A percentile compares a stretch with the other conserved stretches of the same genome.
Conservation (phyloP, 2,329 filamentous ascomycete species). For the Talaromyces sp. region DNA sequence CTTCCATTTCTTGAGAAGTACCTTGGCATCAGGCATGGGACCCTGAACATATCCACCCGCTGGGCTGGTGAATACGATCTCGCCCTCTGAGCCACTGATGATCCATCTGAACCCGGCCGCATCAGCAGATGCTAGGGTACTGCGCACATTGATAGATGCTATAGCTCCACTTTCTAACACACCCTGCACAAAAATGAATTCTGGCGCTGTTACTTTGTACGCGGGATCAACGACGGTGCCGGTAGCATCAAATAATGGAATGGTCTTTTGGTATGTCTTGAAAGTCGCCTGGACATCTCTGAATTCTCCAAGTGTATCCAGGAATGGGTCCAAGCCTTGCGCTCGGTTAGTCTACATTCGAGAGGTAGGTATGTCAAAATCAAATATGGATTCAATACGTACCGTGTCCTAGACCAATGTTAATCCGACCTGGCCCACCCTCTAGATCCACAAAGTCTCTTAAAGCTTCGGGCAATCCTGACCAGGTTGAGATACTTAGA, state of each 20-base stretch:
- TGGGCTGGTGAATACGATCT: constrained; percentile 12
- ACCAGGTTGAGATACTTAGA: constrained; percentile 3
- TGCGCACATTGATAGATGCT: constrained; percentile 16
- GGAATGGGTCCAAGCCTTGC: constrained; percentile 13
- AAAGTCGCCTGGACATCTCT: constrained; percentile 15
- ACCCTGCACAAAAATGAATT: constrained; percentile 15
- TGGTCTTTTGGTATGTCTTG: constrained; percentile 14
- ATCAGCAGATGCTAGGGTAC: not conserved
- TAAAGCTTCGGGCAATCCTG: constrained; percentile 7
- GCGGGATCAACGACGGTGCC: constrained; percentile 11
- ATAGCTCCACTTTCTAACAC: constrained; percentile 14
- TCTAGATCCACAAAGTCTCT: constrained; percentile 13
- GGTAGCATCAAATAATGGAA: constrained; percentile 11
- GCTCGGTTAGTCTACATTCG: not conserved
- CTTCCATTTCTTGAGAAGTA: constrained; percentile 15
- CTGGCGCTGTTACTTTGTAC: constrained; percentile 15
- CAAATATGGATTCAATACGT: not conserved
- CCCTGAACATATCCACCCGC: constrained; percentile 6
- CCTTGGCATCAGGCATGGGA: not conserved
- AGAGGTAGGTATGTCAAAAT: not conserved
- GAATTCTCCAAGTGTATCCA: constrained; percentile 18
- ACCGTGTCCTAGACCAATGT: constrained; percentile 18
- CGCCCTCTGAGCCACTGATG: constrained; percentile 18
- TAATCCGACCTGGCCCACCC: constrained; percentile 11
- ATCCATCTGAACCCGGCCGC: constrained; percentile 15